phyloP scores from a whole-genome alignment of 2,329 filamentous ascomycete genomes.

The Ramularia collo-cygni region DNA sequence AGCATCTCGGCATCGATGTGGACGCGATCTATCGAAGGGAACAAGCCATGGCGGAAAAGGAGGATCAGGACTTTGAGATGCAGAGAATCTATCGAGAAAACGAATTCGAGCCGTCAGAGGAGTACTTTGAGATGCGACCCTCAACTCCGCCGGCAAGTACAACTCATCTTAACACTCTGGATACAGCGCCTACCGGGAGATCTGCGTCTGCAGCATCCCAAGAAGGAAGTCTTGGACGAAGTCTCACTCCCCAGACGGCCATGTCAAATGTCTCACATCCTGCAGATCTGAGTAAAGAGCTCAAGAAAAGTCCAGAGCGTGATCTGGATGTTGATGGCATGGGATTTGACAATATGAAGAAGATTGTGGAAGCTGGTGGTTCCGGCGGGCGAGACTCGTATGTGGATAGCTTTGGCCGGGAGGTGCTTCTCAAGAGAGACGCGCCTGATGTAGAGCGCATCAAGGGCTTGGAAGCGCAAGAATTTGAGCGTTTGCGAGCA shows the following conservation, averaged over 20 bases:
- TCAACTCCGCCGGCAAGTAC: conserved; percentile 24
- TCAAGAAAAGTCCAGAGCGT: conserved; percentile 37
- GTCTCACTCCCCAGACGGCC: no score
- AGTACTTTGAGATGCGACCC: conserved; percentile 29
- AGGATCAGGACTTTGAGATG: conserved; percentile 57
- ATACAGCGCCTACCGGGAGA: no score
- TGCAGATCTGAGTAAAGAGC: conserved; percentile 7
- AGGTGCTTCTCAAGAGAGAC: conserved; percentile 62
- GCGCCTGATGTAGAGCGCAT: conserved; percentile 58
- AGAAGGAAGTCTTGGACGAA: no score
- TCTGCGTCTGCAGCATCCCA: no score
- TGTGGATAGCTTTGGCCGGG: conserved; percentile 54
- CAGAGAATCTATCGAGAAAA: conserved; percentile 29
- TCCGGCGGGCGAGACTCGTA: conserved; percentile 38
- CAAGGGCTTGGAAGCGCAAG: conserved; percentile 27
- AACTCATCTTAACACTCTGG: no score
- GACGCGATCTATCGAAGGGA: conserved; percentile 60
- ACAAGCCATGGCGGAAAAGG: conserved; percentile 26
- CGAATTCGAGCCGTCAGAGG: conserved; percentile 9
- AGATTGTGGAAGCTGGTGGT: conserved; percentile 30
- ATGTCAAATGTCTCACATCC: no score
- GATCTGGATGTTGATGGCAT: conserved; percentile 71
- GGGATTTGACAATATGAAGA: conserved; percentile 65
- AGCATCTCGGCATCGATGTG: conserved; percentile 92
- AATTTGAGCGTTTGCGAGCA: conserved; percentile 28